Evolutionary conservation across 495 filamentous ascomycete genomes (phyloP), one percentile per base, ranked within the genome.

Genomic region (Aspergillus carlsbadensis): DNA sequence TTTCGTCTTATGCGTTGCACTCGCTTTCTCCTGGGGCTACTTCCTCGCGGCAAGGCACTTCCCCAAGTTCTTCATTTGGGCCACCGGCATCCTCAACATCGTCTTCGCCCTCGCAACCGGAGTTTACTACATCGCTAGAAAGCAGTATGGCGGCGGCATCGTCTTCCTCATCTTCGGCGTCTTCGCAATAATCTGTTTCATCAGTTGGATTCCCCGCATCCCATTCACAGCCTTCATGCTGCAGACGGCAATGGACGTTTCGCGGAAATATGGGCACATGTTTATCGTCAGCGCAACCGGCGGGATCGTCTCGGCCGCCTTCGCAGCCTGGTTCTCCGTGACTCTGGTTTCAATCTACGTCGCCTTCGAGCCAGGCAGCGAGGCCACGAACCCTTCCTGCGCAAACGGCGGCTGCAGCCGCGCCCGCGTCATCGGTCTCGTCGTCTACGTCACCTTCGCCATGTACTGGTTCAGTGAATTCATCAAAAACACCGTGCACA

Each of bases 391-490:
- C 56, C 87, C 89, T 0, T 81, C 87, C 3, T 96, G 91, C 34
- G 20, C 42, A n/a, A 42, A 65, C 58, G 78, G 87, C 0, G 81
- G 82, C n/a, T 96, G 92, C 67, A 86, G 84, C 56, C 77, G 61
- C 3, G 89, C 76, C 14, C 91, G 87, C 59, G 90, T 96, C 33
- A 89, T 90, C 55, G 92, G 93, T 0, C 73, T 98, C 21, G 73
- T 92, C 17, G 87, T 89, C 21, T 96, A 95, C 71, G 81, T 91
- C 49, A 95, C 91, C 0, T 96, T 96, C 64, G 90, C 91, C 21
- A 84, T 81, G 63, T 96, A 95, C 72, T 98, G 92, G 93, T 84
- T 96, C 59, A 87, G 86, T 21, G 92, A 96, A 66, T 91, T 87
- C 81, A 67, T 96, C 54, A 96, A 96, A 73, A 96, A 96, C 68